Evolutionary conservation across 805 yeast genomes (phyloP), one percentile per base, ranked within the genome.

Genomic region (Hanseniaspora guilliermondii): DNA sequence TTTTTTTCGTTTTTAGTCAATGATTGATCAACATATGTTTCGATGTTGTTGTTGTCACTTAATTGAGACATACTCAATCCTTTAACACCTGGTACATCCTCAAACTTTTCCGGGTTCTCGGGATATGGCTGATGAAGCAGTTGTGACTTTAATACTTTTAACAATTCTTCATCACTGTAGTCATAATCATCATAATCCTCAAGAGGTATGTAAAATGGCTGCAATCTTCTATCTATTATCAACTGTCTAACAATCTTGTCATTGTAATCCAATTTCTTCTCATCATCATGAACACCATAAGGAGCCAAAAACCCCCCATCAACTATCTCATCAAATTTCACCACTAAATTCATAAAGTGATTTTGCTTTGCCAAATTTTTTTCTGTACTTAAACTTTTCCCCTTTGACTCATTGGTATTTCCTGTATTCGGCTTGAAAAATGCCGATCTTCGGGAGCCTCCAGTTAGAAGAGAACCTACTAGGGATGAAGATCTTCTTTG

Each of bases 291-390:
- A 33, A 85, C 85, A 1, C 97, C 97, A 68, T 78, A 86, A 0
- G 97, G 96, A 1, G 95, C 96, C 58, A 91, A 69, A 64, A 71
- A 88, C 1, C 98, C 98, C 19, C 98, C 98, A 68, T 93, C 97
- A 16, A 91, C 95, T 58, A 73, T 78, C 62, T 87, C 95, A 39
- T 73, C 73, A 61, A 67, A 76, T 57, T 75, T 71, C 2, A 85
- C 87, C 22, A 85, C 70, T 53, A 85, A 69, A 24, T 79, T 75
- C 58, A 69, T 60, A 53, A 77, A 77, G 60, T 80, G 87, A 17
- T 68, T 67, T 57, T 80, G 85, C 54, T 75, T 75, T 49, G 65
- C 65, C 49, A 63, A 65, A 56, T 76, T 82, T 62, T 76, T 78
- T 38, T 84, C 89, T 47, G 70, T 76, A n/a, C 75, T 74, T 33